Evolutionary conservation across 768 basidiomycete species (phyloP).

Genomic region (Fomitopsis pulvina): DNA sequence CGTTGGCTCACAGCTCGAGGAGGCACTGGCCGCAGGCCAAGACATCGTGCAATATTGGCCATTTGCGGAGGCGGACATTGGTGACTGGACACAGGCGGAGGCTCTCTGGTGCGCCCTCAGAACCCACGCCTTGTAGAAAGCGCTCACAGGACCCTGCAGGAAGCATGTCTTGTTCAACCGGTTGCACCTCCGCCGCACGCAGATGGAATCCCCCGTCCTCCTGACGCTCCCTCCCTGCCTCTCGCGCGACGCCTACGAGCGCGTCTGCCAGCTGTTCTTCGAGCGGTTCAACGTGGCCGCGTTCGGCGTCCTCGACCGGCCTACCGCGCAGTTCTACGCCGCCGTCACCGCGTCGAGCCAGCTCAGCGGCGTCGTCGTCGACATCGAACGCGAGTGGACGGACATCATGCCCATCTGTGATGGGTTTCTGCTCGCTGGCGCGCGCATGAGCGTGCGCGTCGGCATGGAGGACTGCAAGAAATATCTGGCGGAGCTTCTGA

Average conservation of each 20-base stretch:
- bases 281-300: constrained; percentile 89
- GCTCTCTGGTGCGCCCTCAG: constrained; percentile 78
- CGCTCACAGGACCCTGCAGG: constrained; percentile 37
- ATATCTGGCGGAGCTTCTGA: constrained; percentile 70
- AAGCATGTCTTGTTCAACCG: constrained; percentile 76
- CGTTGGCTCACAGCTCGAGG: constrained; percentile 75
- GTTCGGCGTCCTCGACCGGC: constrained; percentile 74
- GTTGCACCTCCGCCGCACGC: constrained; percentile 70
- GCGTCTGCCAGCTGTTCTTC: constrained; percentile 79
- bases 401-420: constrained; percentile 78
- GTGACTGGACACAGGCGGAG: constrained; percentile 81
- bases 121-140: not conserved
- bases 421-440: constrained; percentile 50
- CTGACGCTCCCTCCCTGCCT: constrained; percentile 63
- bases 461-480: constrained; percentile 69
- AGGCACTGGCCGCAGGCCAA: constrained; percentile 67
- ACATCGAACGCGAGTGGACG: constrained; percentile 70
- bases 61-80: constrained; percentile 64
- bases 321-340: constrained; percentile 80
- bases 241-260: constrained; percentile 61
- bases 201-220: constrained; percentile 84
- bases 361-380: constrained; percentile 71
- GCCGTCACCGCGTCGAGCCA: constrained; percentile 37
- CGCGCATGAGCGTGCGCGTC: constrained; percentile 49
- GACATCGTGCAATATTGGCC: constrained; percentile 79